phyloP scores from a whole-genome alignment of 371 early-diverging fungal genomes.

The Coemansia linderi region DNA sequence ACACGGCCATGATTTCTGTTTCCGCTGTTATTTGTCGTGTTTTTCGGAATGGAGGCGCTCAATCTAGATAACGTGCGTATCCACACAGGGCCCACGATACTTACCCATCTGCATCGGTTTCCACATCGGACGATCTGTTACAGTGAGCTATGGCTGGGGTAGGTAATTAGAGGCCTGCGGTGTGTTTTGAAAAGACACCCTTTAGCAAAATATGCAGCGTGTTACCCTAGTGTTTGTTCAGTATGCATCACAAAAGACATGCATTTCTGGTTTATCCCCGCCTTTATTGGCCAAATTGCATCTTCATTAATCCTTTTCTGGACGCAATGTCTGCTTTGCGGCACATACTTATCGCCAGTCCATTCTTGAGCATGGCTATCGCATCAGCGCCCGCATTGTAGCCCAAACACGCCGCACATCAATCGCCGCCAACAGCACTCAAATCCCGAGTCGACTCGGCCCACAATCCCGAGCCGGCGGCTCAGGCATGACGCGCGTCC shows the following conservation, averaged over 20 bases:
- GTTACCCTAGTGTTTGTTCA: neutral
- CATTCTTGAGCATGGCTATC: neutral
- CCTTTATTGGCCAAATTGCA: neutral
- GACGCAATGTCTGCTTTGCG: neutral
- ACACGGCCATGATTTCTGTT: neutral
- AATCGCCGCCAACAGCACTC: constrained; percentile 1
- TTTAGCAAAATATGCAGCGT: neutral
- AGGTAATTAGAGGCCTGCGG: neutral
- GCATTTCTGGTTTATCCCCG: neutral
- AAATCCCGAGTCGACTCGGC: neutral
- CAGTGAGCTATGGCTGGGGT: neutral
- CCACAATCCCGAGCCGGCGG: neutral
- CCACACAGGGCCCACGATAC: neutral
- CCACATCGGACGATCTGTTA: constrained; percentile 2
- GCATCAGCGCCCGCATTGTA: neutral
- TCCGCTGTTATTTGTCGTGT: neutral
- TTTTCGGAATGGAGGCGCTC: neutral
- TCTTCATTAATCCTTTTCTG: neutral
- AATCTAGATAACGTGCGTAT: neutral
- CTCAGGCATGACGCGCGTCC: constrained; percentile 9
- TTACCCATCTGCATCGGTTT: neutral
- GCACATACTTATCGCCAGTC: neutral
- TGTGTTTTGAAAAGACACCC: neutral
- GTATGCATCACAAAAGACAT: neutral
- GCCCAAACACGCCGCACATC: neutral